Percentiles rank a stretch among this genome's conserved stretches.
These are phyloP conservation scores for Yamadazyma buinensis DNA, from an alignment of 1,139 yeast species.

Conservation along the genomic window DNA sequence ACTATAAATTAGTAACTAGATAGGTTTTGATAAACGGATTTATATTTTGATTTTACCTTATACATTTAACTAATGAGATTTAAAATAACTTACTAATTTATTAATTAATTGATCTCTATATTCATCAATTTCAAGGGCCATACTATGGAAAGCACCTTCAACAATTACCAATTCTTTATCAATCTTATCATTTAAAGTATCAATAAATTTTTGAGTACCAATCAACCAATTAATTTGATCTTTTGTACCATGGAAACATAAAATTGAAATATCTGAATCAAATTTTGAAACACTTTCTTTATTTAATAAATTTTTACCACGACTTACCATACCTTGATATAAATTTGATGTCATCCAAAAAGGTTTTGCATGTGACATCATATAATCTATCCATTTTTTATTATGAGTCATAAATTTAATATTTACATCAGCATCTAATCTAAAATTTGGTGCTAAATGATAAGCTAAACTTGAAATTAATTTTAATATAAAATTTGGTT, in stretches of 20 bases:
- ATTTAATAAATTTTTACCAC: conserved; percentile 54
- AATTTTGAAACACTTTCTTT: conserved; percentile 41
- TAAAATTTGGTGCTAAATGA: conserved; percentile 48
- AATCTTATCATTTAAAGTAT: conserved; percentile 27
- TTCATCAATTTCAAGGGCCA: conserved; percentile 42
- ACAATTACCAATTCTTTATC: conserved; percentile 25
- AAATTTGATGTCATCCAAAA: conserved; percentile 42
- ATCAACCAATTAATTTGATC: conserved; percentile 52
- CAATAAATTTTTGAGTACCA: conserved; percentile 49
- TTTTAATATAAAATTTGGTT: conserved; percentile 50
- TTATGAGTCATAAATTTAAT: conserved; percentile 56
- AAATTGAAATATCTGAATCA: conserved; percentile 40
- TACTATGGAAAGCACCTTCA: conserved; percentile 41
- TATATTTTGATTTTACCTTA: too few relatives aligned
- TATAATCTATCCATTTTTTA: conserved; percentile 41
- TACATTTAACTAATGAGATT: conserved; percentile 1
- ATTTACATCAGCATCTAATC: conserved; percentile 55
- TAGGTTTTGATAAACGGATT: too few relatives aligned
- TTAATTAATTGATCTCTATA: conserved; percentile 25
- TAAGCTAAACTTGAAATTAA: conserved; percentile 46
- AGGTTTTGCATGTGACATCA: conserved; percentile 33
- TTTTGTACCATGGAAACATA: conserved; percentile 43
- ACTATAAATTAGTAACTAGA: not conserved
- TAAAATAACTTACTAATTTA: conserved; percentile 9
- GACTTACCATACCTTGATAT: conserved; percentile 58